Evolutionary conservation across 352 stramenopile species (phyloP), one percentile per base, ranked within the genome.

Genomic region (Pythium brachiatum): DNA sequence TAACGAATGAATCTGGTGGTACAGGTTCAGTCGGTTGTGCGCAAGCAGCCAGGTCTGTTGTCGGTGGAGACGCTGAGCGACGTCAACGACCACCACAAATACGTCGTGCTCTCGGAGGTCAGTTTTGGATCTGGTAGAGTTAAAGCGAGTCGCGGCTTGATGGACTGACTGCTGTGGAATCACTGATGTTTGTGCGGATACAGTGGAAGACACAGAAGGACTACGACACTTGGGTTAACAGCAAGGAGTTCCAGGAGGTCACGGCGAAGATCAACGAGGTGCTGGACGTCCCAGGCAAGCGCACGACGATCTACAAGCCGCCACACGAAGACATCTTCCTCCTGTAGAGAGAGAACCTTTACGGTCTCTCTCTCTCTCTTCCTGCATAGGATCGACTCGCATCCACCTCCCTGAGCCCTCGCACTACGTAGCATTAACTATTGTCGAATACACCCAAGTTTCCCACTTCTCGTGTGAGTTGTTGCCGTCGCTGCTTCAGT

Each of bases 311-410:
- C 59, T 95, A 88, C 69, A 86, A 91, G 63, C 73, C 60, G 18
- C 82, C 83, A 13, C 69, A 93, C 29, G 83, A 95, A 47, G 84
- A 95, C 52, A 92, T 95, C 68, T 95, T 95, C 73, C 57, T 95
- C 43, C 73, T 95, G 51, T 95, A 72, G 41, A n/a, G 51, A 93
- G 78, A 72, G 41, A n/a, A 23, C 13, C 38, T 46, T 8, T 5
- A 8, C 38, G 7, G 38, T 23, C 5, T 8, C 15, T 23, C n/a
- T 46, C 15, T 18, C 11, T 41, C 34, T 41, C 34, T n/a, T 20
- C 38, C 9, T 59, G 34, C 41, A 53, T 55, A 29, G 41, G 25
- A 15, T 26, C n/a, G 20, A 48, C 41, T 48, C 8, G n/a, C 20
- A 36, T 53, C 46, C 25, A 34, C 18, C 13, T 8, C 38, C 23